A percentile compares a stretch with the other conserved stretches of the same genome.
Evolutionary conservation across 441 rosid genomes (phyloP).

Genomic region (Brassica hybrid): DNA sequence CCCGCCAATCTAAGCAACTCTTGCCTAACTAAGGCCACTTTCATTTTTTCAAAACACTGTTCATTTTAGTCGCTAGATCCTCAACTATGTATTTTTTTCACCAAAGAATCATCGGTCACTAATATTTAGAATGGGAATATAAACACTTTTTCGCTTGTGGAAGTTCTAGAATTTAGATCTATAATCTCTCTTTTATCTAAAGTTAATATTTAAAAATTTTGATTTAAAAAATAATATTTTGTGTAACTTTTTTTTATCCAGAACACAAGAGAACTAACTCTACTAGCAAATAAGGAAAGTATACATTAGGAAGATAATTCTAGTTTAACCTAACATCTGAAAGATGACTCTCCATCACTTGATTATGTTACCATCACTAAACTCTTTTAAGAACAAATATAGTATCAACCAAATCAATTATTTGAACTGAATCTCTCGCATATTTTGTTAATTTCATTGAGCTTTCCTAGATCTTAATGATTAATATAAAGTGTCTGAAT

Average conservation of each 20-base stretch:
- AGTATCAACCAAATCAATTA: background rate
- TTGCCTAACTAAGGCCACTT: slow-evolving; percentile 40
- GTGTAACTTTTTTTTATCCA: background rate
- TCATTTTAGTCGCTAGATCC: background rate
- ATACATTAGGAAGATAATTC: background rate
- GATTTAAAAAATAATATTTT: no score
- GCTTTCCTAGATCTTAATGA: background rate
- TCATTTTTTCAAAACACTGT: slow-evolving; percentile 9
- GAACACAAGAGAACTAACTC: background rate
- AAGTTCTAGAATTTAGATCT: background rate
- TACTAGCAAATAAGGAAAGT: background rate
- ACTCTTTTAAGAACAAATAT: background rate
- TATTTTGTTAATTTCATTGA: background rate
- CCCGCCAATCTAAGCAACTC: slow-evolving; percentile 26
- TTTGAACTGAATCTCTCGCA: background rate
- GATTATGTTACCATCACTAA: no score
- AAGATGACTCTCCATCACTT: no score
- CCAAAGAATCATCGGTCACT: background rate
- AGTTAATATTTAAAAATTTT: no score
- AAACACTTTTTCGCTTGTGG: background rate
- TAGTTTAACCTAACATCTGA: background rate
- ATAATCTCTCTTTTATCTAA: no score
- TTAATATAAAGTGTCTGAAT: background rate
- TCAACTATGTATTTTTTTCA: background rate
- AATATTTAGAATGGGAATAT: background rate